Evolutionary conservation across 176 grass and related monocot genomes (phyloP).

Genomic region (Carex pumila): DNA sequence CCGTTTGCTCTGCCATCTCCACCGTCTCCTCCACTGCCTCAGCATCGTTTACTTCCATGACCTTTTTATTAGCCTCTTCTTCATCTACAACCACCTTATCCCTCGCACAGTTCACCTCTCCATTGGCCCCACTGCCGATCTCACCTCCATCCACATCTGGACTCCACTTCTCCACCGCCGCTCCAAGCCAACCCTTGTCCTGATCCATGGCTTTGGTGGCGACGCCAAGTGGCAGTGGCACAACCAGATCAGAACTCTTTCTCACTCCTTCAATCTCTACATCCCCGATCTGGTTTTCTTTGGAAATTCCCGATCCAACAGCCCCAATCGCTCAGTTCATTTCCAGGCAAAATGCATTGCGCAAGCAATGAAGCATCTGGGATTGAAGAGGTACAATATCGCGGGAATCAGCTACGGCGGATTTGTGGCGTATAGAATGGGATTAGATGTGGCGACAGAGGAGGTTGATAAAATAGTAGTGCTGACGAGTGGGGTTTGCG

Average conservation of each 20-base stretch:
- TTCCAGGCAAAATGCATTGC: constrained; percentile 72
- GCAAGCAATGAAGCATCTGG: constrained; percentile 64
- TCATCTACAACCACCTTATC: constrained; percentile 43
- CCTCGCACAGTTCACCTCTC: constrained; percentile 28
- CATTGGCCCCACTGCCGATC: not conserved
- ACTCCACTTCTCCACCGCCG: constrained; percentile 26
- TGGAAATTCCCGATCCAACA: constrained; percentile 26
- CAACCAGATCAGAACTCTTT: constrained; percentile 26
- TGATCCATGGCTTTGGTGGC: constrained; percentile 49
- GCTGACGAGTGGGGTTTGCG: constrained; percentile 53
- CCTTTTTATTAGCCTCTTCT: constrained; percentile 49
- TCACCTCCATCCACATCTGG: constrained; percentile 69
- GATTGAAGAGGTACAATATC: constrained; percentile 43
- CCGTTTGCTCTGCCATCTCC: constrained; percentile 26
- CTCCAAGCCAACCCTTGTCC: constrained; percentile 32
- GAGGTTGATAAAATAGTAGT: constrained; percentile 42
- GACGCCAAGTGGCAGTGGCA: constrained; percentile 48
- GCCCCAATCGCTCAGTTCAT: constrained; percentile 45
- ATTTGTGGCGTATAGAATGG: constrained; percentile 48
- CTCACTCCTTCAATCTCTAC: constrained; percentile 45
- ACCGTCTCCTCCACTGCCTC: constrained; percentile 44
- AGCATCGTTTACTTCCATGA: constrained; percentile 46
- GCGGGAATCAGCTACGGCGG: constrained; percentile 49
- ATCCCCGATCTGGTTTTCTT: constrained; percentile 52
- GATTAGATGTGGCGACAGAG: constrained; percentile 35